Evolutionary conservation across 1,139 yeast species (phyloP), one percentile per base, ranked within the genome.

Genomic region (Torulaspora globosa): DNA sequence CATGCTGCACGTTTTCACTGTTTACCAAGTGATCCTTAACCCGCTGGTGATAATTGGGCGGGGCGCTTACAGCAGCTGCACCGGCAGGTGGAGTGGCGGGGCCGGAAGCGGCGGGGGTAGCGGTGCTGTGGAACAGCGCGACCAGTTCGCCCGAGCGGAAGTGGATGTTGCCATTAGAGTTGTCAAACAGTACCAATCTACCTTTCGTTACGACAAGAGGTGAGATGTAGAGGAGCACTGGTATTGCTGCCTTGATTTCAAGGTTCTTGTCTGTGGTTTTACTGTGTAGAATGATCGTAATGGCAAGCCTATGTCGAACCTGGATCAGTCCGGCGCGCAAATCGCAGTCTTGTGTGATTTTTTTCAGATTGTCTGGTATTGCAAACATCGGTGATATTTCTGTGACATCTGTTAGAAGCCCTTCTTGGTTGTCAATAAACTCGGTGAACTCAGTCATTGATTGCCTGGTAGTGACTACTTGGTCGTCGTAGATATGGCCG

Each of bases 331-430:
- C 74, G 40, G 72, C 67, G 43, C 72, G 71, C 36, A 79, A 64
- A 14, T 72, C 72, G 60, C 84, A 78, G 45, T 80, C 77, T 51
- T 79, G 90, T 1, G 84, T 78, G 31, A 80, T 66, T 37, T 71
- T 71, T 47, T 70, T 72, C 46, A 84, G 62, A 47, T 72, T 72
- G 23, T 70, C 65, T 0, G 90, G 88, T 1, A 81, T 69, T 36
- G 70, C 70, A 47, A 73, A 71, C 39, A 65, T 67, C 3, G 79
- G 75, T 39, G 71, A 72, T 29, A 83, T 63, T 2, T 70, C 69
- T 75, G 86, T 76, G 38, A 70, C 68, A 55, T 80, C 87, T 9
- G 64, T 63, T 1, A 71, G 57, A 6, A 71, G 57, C 10, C 67
- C 63, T 57, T 54, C 57, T 5, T 48, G 45, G 6, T 41, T 35